Percentiles rank a stretch among this genome's conserved stretches.
Evolutionary conservation across 2,329 filamentous ascomycete species (phyloP).

Genomic region (Colletotrichum gloeosporioides): DNA sequence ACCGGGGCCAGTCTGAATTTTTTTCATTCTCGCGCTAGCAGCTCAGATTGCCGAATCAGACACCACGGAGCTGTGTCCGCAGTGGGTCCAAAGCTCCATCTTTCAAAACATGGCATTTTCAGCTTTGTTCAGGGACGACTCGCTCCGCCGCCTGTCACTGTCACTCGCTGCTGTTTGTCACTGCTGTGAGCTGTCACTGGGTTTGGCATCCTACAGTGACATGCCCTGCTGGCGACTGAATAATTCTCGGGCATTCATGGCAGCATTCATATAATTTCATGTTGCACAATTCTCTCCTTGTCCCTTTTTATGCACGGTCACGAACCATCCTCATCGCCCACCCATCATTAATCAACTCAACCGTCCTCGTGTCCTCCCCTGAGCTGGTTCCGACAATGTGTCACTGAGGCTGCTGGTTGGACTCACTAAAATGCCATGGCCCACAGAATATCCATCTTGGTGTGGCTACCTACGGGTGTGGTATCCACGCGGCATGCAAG

Average conservation of each 20-base stretch:
- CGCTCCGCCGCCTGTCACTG: background rate
- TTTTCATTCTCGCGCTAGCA: background rate
- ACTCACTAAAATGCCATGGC: background rate
- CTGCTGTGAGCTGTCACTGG: background rate
- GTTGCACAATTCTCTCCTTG: background rate
- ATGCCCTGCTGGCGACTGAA: background rate
- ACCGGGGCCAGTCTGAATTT: conserved; percentile 1
- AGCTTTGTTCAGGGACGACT: background rate
- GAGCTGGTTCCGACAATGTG: background rate
- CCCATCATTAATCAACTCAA: background rate
- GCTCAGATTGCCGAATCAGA: background rate
- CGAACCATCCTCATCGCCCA: background rate
- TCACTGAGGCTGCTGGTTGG: background rate
- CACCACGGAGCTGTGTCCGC: background rate
- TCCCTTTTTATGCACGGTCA: background rate
- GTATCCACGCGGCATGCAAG: conserved; percentile 3
- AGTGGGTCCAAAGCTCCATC: background rate
- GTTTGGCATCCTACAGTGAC: background rate
- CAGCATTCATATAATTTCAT: background rate
- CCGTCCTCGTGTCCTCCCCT: background rate
- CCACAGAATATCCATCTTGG: background rate
- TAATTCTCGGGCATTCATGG: too few relatives aligned
- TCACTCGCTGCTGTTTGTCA: background rate
- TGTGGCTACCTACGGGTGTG: background rate
- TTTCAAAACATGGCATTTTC: background rate